Evolutionary conservation across 352 stramenopile genomes (phyloP), one percentile per base, ranked within the genome.

Genomic region (Pythium periplocum): DNA sequence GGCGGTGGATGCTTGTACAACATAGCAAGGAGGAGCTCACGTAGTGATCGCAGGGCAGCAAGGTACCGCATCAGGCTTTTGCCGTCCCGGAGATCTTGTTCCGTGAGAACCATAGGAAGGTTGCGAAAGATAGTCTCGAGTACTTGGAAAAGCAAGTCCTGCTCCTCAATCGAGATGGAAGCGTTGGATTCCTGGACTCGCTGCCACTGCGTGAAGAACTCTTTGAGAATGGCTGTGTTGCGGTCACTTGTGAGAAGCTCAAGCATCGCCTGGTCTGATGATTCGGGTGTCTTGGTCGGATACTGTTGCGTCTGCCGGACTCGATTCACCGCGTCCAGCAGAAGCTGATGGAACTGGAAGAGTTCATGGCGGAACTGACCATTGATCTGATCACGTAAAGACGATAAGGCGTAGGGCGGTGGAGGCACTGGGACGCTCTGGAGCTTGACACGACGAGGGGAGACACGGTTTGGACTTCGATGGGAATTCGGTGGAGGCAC

Each of bases 181-280:
- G 17, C 17, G 17, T 26, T 26, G 17, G 17, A n/a, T 11, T 3
- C 50, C 17, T 39, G 31, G 36, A 64, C 53, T 6, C 35, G 45
- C 6, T 71, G 55, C 74, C 78, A 87, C 45, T 84, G 69, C 11
- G 37, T 51, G 42, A 91, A 85, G 57, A 91, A 78, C 57, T 86
- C 68, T 6, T 75, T 64, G 9, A 89, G 49, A 38, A 89, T 69
- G 4, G 76, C 70, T n/a, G 83, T 61, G 9, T 75, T 71, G 12
- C 73, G 78, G 47, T 91, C 81, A 54, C 76, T 89, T 36, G 81
- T 89, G 34, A 91, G 61, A 17, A 88, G 33, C 8, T 83, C 66
- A 11, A 89, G 56, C 35, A 87, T 6, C 9, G 53, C 57, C 17
- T 26, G 17, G 17, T 26, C 17, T 26, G 17, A 26, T 26, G 17